Evolutionary conservation across 441 rosid genomes (phyloP).

Genomic region (Pelargonium australe): DNA sequence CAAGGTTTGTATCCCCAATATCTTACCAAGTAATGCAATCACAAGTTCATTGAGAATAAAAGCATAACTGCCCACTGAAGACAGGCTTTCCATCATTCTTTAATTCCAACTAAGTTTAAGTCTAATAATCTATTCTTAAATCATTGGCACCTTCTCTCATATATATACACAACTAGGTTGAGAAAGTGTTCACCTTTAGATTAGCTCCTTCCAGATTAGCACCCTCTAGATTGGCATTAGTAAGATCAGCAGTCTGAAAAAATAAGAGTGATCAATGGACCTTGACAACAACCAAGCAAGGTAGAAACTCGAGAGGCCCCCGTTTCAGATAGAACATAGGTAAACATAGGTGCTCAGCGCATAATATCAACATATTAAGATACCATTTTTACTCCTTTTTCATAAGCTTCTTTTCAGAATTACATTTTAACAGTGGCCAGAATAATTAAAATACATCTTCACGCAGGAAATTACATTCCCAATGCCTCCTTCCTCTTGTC

Average conservation of each 20-base stretch:
- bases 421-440: not conserved
- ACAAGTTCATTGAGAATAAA: not conserved
- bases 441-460: not conserved
- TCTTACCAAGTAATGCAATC: not conserved
- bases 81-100: not conserved
- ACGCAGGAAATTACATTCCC: not conserved
- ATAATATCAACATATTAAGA: not conserved
- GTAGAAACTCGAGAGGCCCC: not conserved
- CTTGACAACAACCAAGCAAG: not conserved
- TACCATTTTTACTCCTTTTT: not conserved
- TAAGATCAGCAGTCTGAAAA: slow-evolving; percentile 74
- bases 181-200: slow-evolving; percentile 50
- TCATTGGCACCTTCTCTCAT: slow-evolving; percentile 1
- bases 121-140: not conserved
- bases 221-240: slow-evolving; percentile 88
- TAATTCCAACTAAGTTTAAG: not conserved
- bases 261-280: not conserved
- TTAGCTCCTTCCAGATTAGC: slow-evolving; percentile 94
- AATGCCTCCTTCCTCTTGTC: not conserved
- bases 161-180: not conserved
- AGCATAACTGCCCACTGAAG: not conserved
- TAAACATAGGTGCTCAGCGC: not conserved
- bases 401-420: not conserved
- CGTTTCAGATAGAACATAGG: not conserved
- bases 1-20: not conserved